Evolutionary conservation across 192 early-diverging fungal species (phyloP), one percentile per base, ranked within the genome.

Genomic region (Rhizophagus sp.): DNA sequence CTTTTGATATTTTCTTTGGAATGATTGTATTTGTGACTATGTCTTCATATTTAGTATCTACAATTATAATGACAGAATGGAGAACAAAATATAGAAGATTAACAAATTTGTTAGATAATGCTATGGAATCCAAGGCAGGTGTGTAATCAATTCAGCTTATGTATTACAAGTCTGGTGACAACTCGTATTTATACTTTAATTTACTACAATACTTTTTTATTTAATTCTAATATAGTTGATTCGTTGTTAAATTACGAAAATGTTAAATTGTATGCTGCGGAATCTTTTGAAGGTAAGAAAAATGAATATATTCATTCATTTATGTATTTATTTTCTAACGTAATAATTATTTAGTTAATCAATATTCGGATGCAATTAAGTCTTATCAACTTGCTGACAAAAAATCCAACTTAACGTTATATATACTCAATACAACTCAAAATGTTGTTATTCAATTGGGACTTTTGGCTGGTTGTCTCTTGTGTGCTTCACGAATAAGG

Each of bases 241-340:
- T 96, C 97, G 41, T 85, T 99, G 34, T 90, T 99, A 62, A 99
- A 99, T 81, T 97, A 95, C 81, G 98, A 99, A 83, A 93, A 96
- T 17, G 97, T 99, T 79, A 98, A 99, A 75, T 84, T 89, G 71
- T 82, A 82, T 81, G 94, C 69, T 6, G 82, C 79, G 1, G 79
- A 79, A 25, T 64, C 80, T 10, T 82, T 82, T 75, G 83, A 81
- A 12, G 72, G 30, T 71, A 57, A 61, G 19, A 12, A 19, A 39
- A 33, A 22, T 34, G 0, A 69, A 69, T 65, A 25, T 61, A 11
- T 19, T 33, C 34, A 85, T 87, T 92, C 94, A 97, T 77, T 65
- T 81, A 82, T 73, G 52, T 6, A 27, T 67, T 25, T 61, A 19
- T 36, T 11, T 30, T 22, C 6, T 87, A 8, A 61, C 91, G 94